Evolutionary conservation across 495 filamentous ascomycete species (phyloP).

Genomic region (Amphirosellinia nigrospora): DNA sequence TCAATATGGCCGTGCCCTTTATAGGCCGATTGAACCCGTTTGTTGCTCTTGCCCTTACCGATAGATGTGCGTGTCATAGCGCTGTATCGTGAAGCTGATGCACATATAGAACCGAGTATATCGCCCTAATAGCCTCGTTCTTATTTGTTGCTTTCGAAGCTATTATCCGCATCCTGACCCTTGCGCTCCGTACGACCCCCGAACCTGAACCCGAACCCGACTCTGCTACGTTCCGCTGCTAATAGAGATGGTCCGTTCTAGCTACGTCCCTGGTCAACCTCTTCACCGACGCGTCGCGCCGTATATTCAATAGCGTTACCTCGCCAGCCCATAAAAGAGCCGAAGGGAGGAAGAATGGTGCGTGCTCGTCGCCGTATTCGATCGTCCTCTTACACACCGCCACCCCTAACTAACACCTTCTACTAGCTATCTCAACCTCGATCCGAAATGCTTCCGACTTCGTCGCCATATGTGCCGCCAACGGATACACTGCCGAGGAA

Average conservation of each 20-base stretch:
- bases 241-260: constrained; percentile 45
- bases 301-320: constrained; percentile 79
- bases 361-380: constrained; percentile 27
- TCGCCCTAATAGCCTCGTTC: constrained; percentile 82
- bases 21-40: constrained; percentile 81
- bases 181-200: constrained; percentile 77
- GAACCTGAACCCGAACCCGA: too few relatives aligned
- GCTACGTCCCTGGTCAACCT: constrained; percentile 79
- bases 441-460: constrained; percentile 82
- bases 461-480: constrained; percentile 85
- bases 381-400: constrained; percentile 3
- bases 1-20: constrained; percentile 78
- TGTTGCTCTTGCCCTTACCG: constrained; percentile 38
- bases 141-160: constrained; percentile 80
- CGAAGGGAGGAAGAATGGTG: constrained; percentile 62
- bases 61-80: not conserved
- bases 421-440: constrained; percentile 54
- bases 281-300: constrained; percentile 81
- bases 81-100: not conserved
- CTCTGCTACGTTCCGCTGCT: constrained; percentile 5
- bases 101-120: constrained; percentile 72
- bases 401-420: constrained; percentile 27
- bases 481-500: constrained; percentile 91
- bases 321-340: constrained; percentile 69
- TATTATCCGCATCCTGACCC: constrained; percentile 83